Conservation (phyloP, 2,329 filamentous ascomycete species). For the Onygena corvina region DNA sequence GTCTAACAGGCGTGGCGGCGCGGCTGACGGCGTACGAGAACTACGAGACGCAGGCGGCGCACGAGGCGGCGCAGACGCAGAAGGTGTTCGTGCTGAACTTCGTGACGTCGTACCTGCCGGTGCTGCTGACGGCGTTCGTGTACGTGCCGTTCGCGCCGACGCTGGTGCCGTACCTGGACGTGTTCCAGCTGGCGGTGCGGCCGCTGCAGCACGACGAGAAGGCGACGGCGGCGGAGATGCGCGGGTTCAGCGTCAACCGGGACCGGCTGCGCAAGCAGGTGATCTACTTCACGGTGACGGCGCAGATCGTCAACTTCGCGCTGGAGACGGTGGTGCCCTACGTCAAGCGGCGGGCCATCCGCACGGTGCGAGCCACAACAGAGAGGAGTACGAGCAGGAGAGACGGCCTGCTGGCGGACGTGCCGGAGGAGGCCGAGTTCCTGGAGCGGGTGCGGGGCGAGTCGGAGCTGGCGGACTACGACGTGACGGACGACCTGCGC, state of each 20-base stretch:
- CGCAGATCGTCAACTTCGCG: slow-evolving; percentile 66
- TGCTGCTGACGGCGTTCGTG: slow-evolving; percentile 86
- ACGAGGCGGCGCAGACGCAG: slow-evolving; percentile 71
- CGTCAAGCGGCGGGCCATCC: slow-evolving; percentile 63
- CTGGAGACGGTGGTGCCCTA: slow-evolving; percentile 79
- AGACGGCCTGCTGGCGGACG: slow-evolving; percentile 46
- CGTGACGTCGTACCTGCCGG: slow-evolving; percentile 84
- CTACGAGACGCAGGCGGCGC: slow-evolving; percentile 74
- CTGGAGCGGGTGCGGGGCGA: slow-evolving; percentile 70
- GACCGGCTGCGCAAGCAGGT: slow-evolving; percentile 75
- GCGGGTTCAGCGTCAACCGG: slow-evolving; percentile 69
- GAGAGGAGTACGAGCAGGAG: slow-evolving; percentile 29
- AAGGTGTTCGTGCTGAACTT: slow-evolving; percentile 97
- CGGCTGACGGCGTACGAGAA: slow-evolving; percentile 75
- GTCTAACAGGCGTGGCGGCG: slow-evolving; percentile 66
- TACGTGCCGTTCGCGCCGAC: slow-evolving; percentile 83
- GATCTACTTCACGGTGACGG: slow-evolving; percentile 66
- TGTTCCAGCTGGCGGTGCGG: slow-evolving; percentile 64
- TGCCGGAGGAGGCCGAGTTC: slow-evolving; percentile 67
- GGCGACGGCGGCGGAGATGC: slow-evolving; percentile 42
- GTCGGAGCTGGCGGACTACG: slow-evolving; percentile 69
- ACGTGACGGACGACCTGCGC: slow-evolving; percentile 79
- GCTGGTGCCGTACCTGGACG: slow-evolving; percentile 72
- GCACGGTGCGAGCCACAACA: slow-evolving; percentile 67
- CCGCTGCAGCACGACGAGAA: slow-evolving; percentile 66